Evolutionary conservation across 192 early-diverging fungal genomes (phyloP).

Genomic region (Gamsiella multidivaricata): DNA sequence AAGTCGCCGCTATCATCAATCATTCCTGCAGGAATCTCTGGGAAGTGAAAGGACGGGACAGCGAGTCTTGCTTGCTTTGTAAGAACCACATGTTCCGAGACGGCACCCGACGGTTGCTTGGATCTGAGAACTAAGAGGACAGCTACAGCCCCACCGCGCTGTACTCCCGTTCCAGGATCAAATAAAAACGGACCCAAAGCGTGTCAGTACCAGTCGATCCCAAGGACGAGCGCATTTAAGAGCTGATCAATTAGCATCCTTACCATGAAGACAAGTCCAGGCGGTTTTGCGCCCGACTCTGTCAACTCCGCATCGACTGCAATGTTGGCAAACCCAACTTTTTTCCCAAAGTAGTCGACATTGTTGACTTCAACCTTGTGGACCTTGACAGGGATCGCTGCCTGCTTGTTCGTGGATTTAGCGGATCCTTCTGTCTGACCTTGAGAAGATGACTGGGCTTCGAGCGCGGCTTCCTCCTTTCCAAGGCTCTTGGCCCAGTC

Average conservation of each 20-base stretch:
- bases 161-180: no score
- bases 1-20: constrained; percentile 80
- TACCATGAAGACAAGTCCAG: constrained; percentile 85
- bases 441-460: not conserved
- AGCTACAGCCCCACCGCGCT: constrained; percentile 81
- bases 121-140: constrained; percentile 72
- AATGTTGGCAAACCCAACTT: constrained; percentile 84
- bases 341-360: constrained; percentile 76
- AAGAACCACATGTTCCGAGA: constrained; percentile 69
- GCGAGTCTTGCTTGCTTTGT: constrained; percentile 81
- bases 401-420: constrained; percentile 11
- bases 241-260: not conserved
- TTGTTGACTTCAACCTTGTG: constrained; percentile 71
- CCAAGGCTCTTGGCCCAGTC: constrained; percentile 64
- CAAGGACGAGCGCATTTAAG: not conserved
- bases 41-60: constrained; percentile 65
- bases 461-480: constrained; percentile 45
- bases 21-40: constrained; percentile 88
- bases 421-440: not conserved
- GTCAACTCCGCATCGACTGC: constrained; percentile 60
- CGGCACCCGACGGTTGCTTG: constrained; percentile 21
- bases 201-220: no score
- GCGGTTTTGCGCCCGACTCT: constrained; percentile 65
- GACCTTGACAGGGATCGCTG: constrained; percentile 54
- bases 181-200: no score